Evolutionary conservation across 108 stramenopile species (phyloP).

Genomic region (Cyclostephanos tholiformis): DNA sequence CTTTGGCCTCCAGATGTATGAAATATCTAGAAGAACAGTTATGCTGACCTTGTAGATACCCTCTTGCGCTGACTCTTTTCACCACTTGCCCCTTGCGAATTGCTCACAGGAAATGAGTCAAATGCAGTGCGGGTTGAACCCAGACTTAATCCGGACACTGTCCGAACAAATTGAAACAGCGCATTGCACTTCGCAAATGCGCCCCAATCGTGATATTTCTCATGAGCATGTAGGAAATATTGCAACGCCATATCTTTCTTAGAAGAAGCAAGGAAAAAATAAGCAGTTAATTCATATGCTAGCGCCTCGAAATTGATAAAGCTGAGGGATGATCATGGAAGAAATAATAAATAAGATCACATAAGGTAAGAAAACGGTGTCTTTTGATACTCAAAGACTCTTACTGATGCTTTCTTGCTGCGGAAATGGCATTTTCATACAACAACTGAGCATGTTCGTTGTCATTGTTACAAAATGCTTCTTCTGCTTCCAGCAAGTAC

Average conservation of each 20-base stretch:
- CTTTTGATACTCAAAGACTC: no score
- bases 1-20: no score
- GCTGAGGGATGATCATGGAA: no score
- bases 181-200: conserved; percentile 23
- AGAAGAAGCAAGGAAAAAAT: conserved; percentile 21
- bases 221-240: conserved; percentile 23
- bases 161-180: conserved; percentile 10
- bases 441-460: conserved; percentile 2
- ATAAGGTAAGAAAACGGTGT: background rate
- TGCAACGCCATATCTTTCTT: conserved; percentile 7
- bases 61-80: no score
- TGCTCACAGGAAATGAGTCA: no score
- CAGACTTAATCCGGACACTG: no score
- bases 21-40: no score
- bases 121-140: no score
- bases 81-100: no score
- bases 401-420: conserved; percentile 22
- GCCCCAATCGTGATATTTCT: conserved; percentile 30
- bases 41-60: no score
- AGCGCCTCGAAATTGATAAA: conserved; percentile 35
- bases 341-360: background rate
- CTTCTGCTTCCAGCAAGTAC: conserved; percentile 32
- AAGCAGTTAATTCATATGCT: conserved; percentile 24
- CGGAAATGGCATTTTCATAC: conserved; percentile 27
- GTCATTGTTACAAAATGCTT: conserved; percentile 21